Evolutionary conservation across 176 grass and related monocot species (phyloP), one percentile per base, ranked within the genome.

Genomic region (Urochloa ruziziensis): DNA sequence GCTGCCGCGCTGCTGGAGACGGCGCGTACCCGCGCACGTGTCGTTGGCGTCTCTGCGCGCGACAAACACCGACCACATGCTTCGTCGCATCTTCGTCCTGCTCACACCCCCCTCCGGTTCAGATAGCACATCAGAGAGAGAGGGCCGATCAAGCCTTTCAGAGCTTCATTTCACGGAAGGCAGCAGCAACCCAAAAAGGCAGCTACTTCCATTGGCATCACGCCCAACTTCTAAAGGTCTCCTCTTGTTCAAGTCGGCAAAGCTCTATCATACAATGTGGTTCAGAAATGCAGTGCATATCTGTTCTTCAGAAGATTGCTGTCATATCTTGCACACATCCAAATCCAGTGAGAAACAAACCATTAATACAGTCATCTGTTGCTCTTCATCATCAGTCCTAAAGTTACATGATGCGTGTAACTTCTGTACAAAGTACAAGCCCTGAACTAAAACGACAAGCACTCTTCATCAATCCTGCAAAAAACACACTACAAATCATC

Each of bases 311-410:
- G 17, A 81, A 56, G 21, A 24, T 21, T 72, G 4, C 33, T 59
- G 68, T 61, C 8, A 74, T 34, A 17, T 64, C 6, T 61, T 29
- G 64, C 42, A 73, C 57, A 78, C 63, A 69, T 51, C 23, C 32
- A 75, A 70, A n/a, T 62, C 24, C 19, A 32, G 32, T 67, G 57
- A 44, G 56, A 24, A 47, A 35, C 7, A 19, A 8, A 70, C 30
- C 37, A 59, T 7, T 30, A 62, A 42, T 11, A 63, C 35, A 37
- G 48, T 32, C 28, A 73, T 51, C 1, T 42, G 67, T 74, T 66
- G 63, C 40, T 25, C 54, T 73, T 79, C 67, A 78, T 79, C 67
- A 78, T 80, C 89, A 87, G 80, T 83, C 84, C 89, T 83, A 83
- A 81, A 44, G 67, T 74, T 74, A 83, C 75, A 73, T 40, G 0